phyloP scores from a whole-genome alignment of 331 rosid species.

The Quercus lobata region DNA sequence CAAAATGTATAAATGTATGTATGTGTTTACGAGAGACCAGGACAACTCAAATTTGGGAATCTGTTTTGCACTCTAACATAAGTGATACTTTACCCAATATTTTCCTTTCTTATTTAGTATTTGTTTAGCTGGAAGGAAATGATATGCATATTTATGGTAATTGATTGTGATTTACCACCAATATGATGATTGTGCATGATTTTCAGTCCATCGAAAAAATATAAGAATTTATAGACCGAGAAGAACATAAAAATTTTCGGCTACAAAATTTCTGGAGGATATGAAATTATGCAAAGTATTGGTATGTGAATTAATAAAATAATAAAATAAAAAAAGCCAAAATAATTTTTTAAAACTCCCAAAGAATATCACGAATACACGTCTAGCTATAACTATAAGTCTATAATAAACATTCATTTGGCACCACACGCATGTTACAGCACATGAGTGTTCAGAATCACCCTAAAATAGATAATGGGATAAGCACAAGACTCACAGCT shows the following conservation, averaged over 20 bases:
- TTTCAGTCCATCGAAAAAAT: too few relatives aligned
- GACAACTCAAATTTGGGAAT: neutral
- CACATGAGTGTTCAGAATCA: neutral
- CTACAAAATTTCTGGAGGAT: neutral
- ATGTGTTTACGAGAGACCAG: neutral
- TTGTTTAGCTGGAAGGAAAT: too few relatives aligned
- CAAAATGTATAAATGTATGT: too few relatives aligned
- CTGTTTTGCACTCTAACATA: too few relatives aligned
- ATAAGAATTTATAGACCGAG: neutral
- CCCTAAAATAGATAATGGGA: neutral
- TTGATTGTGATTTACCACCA: too few relatives aligned
- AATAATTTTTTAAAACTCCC: neutral
- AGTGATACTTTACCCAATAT: too few relatives aligned
- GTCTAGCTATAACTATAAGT: neutral
- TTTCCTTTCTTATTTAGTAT: too few relatives aligned
- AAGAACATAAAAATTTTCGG: neutral
- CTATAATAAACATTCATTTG: neutral
- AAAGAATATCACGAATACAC: neutral
- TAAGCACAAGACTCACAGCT: constrained; percentile 7
- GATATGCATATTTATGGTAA: too few relatives aligned
- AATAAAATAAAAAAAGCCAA: neutral
- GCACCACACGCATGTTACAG: constrained; percentile 6
- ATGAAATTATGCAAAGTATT: neutral
- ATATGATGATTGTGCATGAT: too few relatives aligned
- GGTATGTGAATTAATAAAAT: neutral